phyloP scores from a whole-genome alignment of 148 eudicot species.

The Persicaria tinctoria region DNA sequence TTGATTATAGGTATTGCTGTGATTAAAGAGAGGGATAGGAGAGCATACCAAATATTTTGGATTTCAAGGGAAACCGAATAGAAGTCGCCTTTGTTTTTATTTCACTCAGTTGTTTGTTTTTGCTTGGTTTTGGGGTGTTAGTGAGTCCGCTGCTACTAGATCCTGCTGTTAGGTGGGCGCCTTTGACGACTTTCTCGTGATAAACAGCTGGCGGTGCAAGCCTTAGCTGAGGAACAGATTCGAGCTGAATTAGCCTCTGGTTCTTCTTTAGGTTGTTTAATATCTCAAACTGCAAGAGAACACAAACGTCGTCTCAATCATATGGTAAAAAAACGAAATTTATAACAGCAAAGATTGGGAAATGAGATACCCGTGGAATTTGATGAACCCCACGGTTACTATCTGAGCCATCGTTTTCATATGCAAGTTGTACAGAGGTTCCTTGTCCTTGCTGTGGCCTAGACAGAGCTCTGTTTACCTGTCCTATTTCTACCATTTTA shows the following conservation, averaged over 20 bases:
- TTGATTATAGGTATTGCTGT: not conserved
- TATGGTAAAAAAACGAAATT: not conserved
- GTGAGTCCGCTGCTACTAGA: constrained; percentile 32
- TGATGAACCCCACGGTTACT: constrained; percentile 33
- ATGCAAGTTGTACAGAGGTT: constrained; percentile 24
- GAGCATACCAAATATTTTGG: constrained; percentile 68
- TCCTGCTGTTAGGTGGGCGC: constrained; percentile 26
- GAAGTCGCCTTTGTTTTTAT: constrained; percentile 60
- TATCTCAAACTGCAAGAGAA: constrained; percentile 66
- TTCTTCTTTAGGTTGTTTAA: constrained; percentile 66
- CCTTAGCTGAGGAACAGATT: constrained; percentile 66
- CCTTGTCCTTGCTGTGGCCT: constrained; percentile 39
- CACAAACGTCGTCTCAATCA: constrained; percentile 12
- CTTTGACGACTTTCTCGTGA: constrained; percentile 85
- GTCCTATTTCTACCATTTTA: constrained; percentile 49
- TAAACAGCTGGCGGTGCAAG: constrained; percentile 97
- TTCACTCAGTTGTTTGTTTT: constrained; percentile 50
- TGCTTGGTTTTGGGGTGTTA: constrained; percentile 38
- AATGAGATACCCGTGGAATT: constrained; percentile 57
- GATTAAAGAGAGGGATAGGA: not conserved
- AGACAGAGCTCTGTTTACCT: constrained; percentile 37
- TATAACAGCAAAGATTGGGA: not conserved
- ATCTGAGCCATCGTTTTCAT: constrained; percentile 59
- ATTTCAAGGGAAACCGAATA: constrained; percentile 56
- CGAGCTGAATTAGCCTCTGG: constrained; percentile 43